phyloP scores from a whole-genome alignment of 371 early-diverging fungal genomes.

The Apophysomyces elegans region DNA sequence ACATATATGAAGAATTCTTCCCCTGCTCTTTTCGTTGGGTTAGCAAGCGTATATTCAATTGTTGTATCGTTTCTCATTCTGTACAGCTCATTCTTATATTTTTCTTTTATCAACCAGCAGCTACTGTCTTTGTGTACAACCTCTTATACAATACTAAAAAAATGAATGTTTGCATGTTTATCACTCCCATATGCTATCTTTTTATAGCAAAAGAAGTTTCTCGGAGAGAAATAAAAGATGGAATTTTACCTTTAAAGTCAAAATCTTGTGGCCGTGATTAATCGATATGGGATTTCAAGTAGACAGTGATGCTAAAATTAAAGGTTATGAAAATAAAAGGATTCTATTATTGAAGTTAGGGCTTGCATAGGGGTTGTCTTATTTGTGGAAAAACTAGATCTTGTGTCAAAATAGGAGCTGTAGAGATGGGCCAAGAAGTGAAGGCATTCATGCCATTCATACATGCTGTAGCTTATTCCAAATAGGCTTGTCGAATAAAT shows the following conservation, averaged over 20 bases:
- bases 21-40: slow-evolving; percentile 5
- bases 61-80: slow-evolving; percentile 5
- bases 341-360: too few relatives aligned
- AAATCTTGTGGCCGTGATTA: not conserved
- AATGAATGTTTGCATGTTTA: slow-evolving; percentile 1
- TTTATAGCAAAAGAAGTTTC: not conserved
- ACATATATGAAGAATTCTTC: slow-evolving; percentile 12
- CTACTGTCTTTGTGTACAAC: not conserved
- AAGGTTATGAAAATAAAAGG: too few relatives aligned
- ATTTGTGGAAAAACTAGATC: too few relatives aligned
- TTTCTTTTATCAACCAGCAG: not conserved
- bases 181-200: slow-evolving; percentile 5
- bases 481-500: too few relatives aligned
- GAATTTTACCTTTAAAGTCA: not conserved
- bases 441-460: too few relatives aligned
- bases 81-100: slow-evolving; percentile 5
- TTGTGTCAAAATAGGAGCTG: too few relatives aligned
- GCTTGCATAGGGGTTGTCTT: too few relatives aligned
- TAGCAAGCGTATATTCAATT: slow-evolving; percentile 12
- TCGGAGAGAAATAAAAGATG: not conserved
- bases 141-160: not conserved
- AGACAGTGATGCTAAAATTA: too few relatives aligned
- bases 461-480: too few relatives aligned
- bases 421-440: too few relatives aligned
- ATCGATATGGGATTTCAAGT: too few relatives aligned